Evolutionary conservation across 2,329 filamentous ascomycete species (phyloP).

Genomic region (Aspergillus tubingensis): DNA sequence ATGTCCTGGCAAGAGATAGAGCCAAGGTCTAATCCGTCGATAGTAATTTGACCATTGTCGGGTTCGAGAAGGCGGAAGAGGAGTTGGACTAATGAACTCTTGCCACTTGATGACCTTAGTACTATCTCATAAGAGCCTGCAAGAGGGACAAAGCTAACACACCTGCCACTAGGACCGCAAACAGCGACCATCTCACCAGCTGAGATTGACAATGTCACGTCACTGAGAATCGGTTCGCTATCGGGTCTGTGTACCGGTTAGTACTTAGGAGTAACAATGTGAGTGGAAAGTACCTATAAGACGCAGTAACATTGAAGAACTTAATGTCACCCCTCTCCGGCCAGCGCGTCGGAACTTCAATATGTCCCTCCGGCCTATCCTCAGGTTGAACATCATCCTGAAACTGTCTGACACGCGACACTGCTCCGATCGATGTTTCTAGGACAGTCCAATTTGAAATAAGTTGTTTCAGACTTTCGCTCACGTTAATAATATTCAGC

Average conservation of each 20-base stretch:
- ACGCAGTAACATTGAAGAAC: slow-evolving; percentile 7
- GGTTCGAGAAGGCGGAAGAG: background rate
- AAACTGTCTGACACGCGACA: slow-evolving; percentile 26
- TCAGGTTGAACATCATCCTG: slow-evolving; percentile 50
- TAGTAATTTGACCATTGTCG: background rate
- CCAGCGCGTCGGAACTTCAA: slow-evolving; percentile 52
- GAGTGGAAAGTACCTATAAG: background rate
- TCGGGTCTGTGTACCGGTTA: background rate
- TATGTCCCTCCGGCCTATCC: slow-evolving; percentile 44
- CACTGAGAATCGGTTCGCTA: slow-evolving; percentile 15
- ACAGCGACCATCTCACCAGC: slow-evolving; percentile 32
- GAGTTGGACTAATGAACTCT: background rate
- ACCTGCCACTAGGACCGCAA: slow-evolving; percentile 23
- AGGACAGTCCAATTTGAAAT: slow-evolving; percentile 53
- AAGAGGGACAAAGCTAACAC: background rate
- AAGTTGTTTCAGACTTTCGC: slow-evolving; percentile 44
- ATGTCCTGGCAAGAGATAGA: background rate
- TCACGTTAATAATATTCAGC: slow-evolving; percentile 51
- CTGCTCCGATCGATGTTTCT: slow-evolving; percentile 56
- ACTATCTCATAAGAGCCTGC: background rate
- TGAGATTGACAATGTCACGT: slow-evolving; percentile 24
- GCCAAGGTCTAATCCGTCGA: background rate
- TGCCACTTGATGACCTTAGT: background rate
- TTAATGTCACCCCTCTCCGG: slow-evolving; percentile 11
- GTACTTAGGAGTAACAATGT: background rate